Base-by-base conservation (phyloP, 2,329 filamentous ascomycete species). In the Hypoxylon sp. region DNA sequence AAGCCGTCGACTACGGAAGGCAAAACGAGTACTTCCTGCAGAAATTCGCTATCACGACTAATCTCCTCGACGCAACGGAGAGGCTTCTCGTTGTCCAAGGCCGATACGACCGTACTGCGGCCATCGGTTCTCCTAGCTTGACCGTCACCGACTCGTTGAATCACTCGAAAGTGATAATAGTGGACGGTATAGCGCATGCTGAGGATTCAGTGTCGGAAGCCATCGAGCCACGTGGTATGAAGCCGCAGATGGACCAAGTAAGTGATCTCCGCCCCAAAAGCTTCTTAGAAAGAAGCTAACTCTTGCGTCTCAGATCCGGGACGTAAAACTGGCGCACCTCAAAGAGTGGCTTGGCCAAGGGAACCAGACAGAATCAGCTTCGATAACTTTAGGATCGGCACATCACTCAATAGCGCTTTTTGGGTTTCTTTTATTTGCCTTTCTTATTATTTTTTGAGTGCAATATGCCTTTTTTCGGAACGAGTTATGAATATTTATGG, bases 1-100 rank as follows among this genome's bases (percentile, higher is more conserved):
- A 54, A 26, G 33, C 64, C 5, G 19, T 31, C 4, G 69, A 71
- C 24, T 71, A 69, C 58, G 44, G 55, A 9, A 47, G 69, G 3
- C 53, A 69, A 11, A 69, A 72, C 65, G 69, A 69, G 57, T 72
- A 73, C 50, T 73, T 70, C 58, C 33, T 69, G 26, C 65, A 70
- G 63, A 71, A 73, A 19, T 69, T 69, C 59, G 59, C 51, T 0
- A 47, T 73, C 5, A 70, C 59, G 22, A 63, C 57, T 39, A 42
- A 68, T 17, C 24, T 63, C 0, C 48, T 73, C 42, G 67, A 71
- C 11, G 31, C 54, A 4, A 61, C 59, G 1, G 65, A 65, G 2
- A 39, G 65, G n/a, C 54, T 70, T 31, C 67, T 72, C 14, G 63
- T 73, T 42, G 63, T 70, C 10, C 69, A 73, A 29, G 63, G 58